Conservation (phyloP, 2,329 filamentous ascomycete genomes). For the Botrytis elliptica region DNA sequence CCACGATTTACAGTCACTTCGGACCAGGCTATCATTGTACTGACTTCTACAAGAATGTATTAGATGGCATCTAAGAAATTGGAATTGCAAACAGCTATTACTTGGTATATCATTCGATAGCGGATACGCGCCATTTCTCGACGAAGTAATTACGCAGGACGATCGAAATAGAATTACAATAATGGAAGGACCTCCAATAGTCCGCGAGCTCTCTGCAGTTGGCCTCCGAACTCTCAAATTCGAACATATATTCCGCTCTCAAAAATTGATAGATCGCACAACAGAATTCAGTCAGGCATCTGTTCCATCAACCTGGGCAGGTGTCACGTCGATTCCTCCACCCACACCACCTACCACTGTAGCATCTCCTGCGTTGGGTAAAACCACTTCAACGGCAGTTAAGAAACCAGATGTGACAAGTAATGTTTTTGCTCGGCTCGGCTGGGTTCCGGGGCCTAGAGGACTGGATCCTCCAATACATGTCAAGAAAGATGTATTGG, state of each 20-base stretch:
- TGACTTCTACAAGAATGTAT: constrained; percentile 39
- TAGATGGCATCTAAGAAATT: constrained; percentile 57
- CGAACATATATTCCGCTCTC: constrained; percentile 52
- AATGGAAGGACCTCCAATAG: constrained; percentile 53
- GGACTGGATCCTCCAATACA: constrained; percentile 54
- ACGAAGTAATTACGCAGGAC: constrained; percentile 50
- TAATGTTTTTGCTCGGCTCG: constrained; percentile 7
- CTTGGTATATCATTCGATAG: constrained; percentile 62
- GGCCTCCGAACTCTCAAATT: constrained; percentile 49
- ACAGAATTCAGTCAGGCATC: constrained; percentile 28
- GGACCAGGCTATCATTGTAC: constrained; percentile 3
- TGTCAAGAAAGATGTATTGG: constrained; percentile 48
- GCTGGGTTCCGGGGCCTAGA: constrained; percentile 55
- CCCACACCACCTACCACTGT: constrained; percentile 23
- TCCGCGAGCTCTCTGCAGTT: constrained; percentile 50
- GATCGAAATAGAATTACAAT: constrained; percentile 50
- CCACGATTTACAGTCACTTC: background rate
- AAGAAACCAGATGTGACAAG: constrained; percentile 24
- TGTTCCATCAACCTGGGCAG: constrained; percentile 35
- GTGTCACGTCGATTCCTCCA: constrained; percentile 36
- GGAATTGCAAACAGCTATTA: constrained; percentile 61
- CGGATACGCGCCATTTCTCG: constrained; percentile 58
- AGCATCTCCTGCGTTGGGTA: constrained; percentile 25
- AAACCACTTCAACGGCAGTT: constrained; percentile 25
- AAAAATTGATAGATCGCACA: constrained; percentile 49